Evolutionary conservation across 768 basidiomycete species (phyloP).

Genomic region (Tulasnella calospora): DNA sequence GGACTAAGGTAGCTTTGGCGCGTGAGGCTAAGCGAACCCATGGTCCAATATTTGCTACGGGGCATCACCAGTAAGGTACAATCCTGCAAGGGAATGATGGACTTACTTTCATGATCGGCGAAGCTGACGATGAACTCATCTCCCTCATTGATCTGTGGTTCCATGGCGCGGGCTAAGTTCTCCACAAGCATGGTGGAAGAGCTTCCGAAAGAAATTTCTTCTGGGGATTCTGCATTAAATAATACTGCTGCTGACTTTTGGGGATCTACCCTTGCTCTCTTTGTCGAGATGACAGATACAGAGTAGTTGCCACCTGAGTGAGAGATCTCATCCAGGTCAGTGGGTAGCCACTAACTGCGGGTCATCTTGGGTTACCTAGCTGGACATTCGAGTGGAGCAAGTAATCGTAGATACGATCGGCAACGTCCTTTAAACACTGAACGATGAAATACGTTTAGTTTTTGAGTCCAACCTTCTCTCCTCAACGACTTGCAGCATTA

Average conservation of each 20-base stretch:
- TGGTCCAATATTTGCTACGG: slow-evolving; percentile 62
- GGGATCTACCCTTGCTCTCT: slow-evolving; percentile 46
- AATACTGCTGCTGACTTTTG: slow-evolving; percentile 51
- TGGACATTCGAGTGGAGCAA: slow-evolving; percentile 68
- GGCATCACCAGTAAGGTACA: not conserved
- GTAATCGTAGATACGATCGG: slow-evolving; percentile 61
- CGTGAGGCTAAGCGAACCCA: slow-evolving; percentile 72
- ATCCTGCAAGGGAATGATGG: not conserved
- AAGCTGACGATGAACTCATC: slow-evolving; percentile 72
- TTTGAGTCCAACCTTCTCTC: not conserved
- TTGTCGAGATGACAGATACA: slow-evolving; percentile 50
- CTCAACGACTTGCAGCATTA: not conserved
- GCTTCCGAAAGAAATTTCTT: slow-evolving; percentile 62
- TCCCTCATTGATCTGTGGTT: slow-evolving; percentile 48
- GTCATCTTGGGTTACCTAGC: slow-evolving; percentile 38
- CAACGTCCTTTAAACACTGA: slow-evolving; percentile 45
- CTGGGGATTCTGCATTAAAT: slow-evolving; percentile 56
- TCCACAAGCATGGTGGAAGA: slow-evolving; percentile 66
- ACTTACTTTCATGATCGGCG: slow-evolving; percentile 68
- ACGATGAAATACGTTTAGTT: not conserved
- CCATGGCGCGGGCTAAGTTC: slow-evolving; percentile 61
- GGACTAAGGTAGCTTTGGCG: slow-evolving; percentile 50
- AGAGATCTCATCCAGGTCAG: not conserved
- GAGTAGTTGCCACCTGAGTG: slow-evolving; percentile 56
- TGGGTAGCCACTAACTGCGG: not conserved